phyloP scores from a whole-genome alignment of 306 rosid genomes.

The Dicorynia guianensis region DNA sequence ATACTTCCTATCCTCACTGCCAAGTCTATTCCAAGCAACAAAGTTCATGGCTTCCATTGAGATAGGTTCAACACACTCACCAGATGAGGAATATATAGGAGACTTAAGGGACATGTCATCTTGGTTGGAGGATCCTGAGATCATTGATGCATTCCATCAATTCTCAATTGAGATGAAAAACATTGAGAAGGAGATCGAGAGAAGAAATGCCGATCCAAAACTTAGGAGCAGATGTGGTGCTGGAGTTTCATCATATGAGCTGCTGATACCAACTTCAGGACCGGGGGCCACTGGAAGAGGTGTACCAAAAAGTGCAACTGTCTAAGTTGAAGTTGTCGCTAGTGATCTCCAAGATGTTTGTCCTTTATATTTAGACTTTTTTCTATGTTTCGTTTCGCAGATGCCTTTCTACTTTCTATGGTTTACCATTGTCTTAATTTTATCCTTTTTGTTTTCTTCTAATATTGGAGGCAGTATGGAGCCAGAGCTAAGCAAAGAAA shows the following conservation, averaged over 20 bases:
- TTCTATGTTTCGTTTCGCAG: too few relatives aligned
- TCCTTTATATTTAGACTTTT: too few relatives aligned
- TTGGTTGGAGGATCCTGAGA: slow-evolving; percentile 51
- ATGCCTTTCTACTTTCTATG: too few relatives aligned
- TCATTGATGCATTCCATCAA: slow-evolving; percentile 44
- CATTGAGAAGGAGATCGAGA: slow-evolving; percentile 48
- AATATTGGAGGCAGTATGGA: too few relatives aligned
- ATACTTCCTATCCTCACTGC: slow-evolving; percentile 47
- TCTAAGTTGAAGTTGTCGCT: too few relatives aligned
- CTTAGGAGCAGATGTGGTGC: slow-evolving; percentile 48
- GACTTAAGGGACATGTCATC: slow-evolving; percentile 36
- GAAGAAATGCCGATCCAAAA: slow-evolving; percentile 45
- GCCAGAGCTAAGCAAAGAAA: too few relatives aligned
- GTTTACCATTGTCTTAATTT: too few relatives aligned
- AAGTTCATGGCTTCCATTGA: slow-evolving; percentile 50
- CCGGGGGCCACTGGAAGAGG: slow-evolving; percentile 53
- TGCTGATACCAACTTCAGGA: slow-evolving; percentile 55
- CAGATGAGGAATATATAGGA: slow-evolving; percentile 56
- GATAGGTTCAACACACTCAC: slow-evolving; percentile 54
- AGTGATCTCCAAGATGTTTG: too few relatives aligned
- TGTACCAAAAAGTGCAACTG: slow-evolving; percentile 50
- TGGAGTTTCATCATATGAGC: slow-evolving; percentile 48
- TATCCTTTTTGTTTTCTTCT: too few relatives aligned
- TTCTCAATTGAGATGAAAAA: slow-evolving; percentile 51
- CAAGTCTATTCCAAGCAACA: slow-evolving; percentile 52